Evolutionary conservation across 257 asterid species (phyloP).

Genomic region (Nicotiana otophora): DNA sequence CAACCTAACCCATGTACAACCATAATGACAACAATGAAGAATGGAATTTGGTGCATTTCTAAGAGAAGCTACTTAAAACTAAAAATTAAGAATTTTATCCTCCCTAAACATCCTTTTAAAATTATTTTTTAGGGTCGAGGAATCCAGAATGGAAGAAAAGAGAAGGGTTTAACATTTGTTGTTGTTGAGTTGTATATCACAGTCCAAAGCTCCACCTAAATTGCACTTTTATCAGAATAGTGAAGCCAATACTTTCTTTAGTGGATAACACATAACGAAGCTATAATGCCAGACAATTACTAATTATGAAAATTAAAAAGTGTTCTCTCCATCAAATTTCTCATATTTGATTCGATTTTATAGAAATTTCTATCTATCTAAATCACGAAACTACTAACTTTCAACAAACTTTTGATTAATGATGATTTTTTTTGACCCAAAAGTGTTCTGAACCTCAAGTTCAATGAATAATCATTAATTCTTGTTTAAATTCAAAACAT

Average conservation of each 20-base stretch:
- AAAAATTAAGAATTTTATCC: not conserved
- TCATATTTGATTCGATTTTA: not conserved
- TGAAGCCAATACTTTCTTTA: slow-evolving; percentile 2
- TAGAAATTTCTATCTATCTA: not conserved
- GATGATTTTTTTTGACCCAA: not conserved
- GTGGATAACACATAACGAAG: not conserved
- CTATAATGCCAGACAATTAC: not conserved
- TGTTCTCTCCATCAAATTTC: not conserved
- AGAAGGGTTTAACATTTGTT: not conserved
- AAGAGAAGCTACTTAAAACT: not conserved
- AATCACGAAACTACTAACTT: not conserved
- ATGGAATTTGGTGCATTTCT: not conserved
- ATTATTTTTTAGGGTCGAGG: not conserved
- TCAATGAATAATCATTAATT: not conserved
- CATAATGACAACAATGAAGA: not conserved
- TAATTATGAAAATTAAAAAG: not conserved
- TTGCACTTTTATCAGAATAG: not conserved
- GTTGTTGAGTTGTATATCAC: not conserved
- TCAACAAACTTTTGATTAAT: not conserved
- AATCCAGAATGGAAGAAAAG: not conserved
- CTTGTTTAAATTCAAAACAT: not conserved
- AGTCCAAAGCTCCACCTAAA: not conserved
- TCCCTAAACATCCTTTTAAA: not conserved
- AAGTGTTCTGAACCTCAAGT: not conserved
- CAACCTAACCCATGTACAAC: too few relatives aligned